Conservation (phyloP, 257 asterid genomes). For the Petunia secreta region DNA sequence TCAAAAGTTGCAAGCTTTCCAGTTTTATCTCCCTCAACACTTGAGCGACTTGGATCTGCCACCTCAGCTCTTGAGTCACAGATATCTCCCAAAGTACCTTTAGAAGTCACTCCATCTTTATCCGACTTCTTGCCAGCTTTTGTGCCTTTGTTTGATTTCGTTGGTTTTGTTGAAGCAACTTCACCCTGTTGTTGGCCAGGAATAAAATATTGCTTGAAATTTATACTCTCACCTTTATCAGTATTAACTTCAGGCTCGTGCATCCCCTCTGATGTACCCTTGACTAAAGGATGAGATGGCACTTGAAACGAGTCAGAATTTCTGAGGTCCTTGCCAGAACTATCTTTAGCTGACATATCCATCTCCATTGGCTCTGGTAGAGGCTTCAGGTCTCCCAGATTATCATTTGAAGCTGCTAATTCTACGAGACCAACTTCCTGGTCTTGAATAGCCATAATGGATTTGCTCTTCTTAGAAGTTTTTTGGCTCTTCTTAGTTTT, state of each 20-base stretch:
- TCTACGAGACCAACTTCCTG: constrained; percentile 40
- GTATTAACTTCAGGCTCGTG: constrained; percentile 33
- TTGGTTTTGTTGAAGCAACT: constrained; percentile 32
- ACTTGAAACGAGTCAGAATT: constrained; percentile 23
- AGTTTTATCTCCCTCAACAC: constrained; percentile 32
- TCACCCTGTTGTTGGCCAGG: constrained; percentile 40
- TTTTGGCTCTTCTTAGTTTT: constrained; percentile 44
- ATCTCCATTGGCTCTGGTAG: constrained; percentile 19
- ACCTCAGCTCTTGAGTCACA: constrained; percentile 30
- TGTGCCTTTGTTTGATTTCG: constrained; percentile 10
- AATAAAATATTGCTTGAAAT: constrained; percentile 67
- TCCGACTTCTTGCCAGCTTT: constrained; percentile 27
- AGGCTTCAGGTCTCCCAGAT: constrained; percentile 30
- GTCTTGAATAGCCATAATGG: constrained; percentile 35
- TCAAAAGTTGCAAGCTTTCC: constrained; percentile 31
- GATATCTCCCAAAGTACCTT: neutral
- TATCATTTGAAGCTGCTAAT: constrained; percentile 38
- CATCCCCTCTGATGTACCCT: constrained; percentile 34
- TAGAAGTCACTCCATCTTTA: constrained; percentile 9
- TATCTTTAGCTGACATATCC: constrained; percentile 26
- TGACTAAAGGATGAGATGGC: constrained; percentile 1
- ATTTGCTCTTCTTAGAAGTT: constrained; percentile 41
- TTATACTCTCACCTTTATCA: constrained; percentile 46
- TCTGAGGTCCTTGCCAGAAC: constrained; percentile 8
- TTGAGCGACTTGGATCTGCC: constrained; percentile 33